Base-by-base conservation (phyloP, 2,329 filamentous ascomycete species). In the Colletotrichum gloeosporioides region DNA sequence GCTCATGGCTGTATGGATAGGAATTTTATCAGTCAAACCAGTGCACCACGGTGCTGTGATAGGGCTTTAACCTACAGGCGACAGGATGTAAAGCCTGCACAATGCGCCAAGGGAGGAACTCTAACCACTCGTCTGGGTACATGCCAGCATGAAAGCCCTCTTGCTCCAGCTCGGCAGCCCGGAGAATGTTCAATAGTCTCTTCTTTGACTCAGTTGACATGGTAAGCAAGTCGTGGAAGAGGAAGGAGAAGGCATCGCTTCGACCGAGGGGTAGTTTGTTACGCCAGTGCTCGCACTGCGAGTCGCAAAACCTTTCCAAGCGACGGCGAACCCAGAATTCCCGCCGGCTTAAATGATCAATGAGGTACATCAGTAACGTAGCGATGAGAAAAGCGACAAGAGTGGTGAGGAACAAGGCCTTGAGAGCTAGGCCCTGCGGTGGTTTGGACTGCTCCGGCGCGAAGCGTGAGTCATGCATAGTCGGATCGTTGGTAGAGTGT, bases 1-100 rank as follows among this genome's bases (percentile, higher is more conserved):
- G 15, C 4, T 63, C 18, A 53, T 53, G 6, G 10, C n/a, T 53
- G 2, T 31, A 32, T 22, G 31, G 3, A 62, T n/a, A 1, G 1
- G 32, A 1, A 61, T 9, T 0, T 0, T 0, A 0, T 16, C 9
- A 9, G n/a, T 22, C 29, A 9, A 1, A 7, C 8, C 4, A 61
- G 32, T 8, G 6, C 57, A 61, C 7, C 7, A 3, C 0, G 8
- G 5, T n/a, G 55, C 15, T 27, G 25, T 32, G 16, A 9, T 13
- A 2, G 18, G 4, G 16, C 55, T 29, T 16, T 4, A 18, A 59
- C 65, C n/a, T 36, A 68, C 65, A 16, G 8, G 9, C 34, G 4
- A 4, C 25, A 16, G 65, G 32, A 32, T 61, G 27, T 16, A 69
- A 31, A 18, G 67, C 29, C 53, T 49, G 53, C 32, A 69, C 34